Evolutionary conservation across 306 rosid genomes (phyloP), one percentile per base, ranked within the genome.

Genomic region (Herpetospermum pedunculosum): DNA sequence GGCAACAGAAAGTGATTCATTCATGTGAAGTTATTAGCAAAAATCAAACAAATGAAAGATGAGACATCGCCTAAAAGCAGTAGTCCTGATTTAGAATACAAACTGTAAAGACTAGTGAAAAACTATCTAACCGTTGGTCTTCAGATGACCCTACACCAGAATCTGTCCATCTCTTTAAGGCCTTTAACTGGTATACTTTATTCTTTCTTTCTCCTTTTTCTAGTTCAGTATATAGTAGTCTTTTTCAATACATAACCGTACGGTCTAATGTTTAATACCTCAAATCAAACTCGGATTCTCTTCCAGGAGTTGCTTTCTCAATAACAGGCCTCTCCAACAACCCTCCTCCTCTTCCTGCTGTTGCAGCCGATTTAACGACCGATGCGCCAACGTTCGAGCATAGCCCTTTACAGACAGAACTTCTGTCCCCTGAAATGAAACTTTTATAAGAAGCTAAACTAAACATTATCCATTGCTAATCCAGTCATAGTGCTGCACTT

Each of bases 271-370:
- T 68, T 68, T 43, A 68, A 26, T 79, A 83, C 98, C 91, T 85
- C 46, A 81, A 47, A 38, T 92, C 90, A 78, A 88, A 92, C 78
- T 92, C 96, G 34, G 96, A 90, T 78, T 92, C 91, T 10, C 96
- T 87, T 25, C 92, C 86, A 57, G 96, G 96, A 32, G 85, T 67
- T 44, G 98, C 86, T 80, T 58, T 90, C 87, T 92, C 96, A 78
- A 79, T 85, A 72, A 90, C 83, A 57, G 96, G 98, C 81, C 81
- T 90, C 75, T 92, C 98, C 89, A 92, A 82, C 83, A 92, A 48
- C 28, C 96, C 96, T 8, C 96, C 95, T 12, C 96, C 87, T 83
- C 84, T 90, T 11, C 89, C 94, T 28, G 49, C 53, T 77, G 76
- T 81, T 12, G 80, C 48, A 26, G 82, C 85, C 19, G 88, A 87